phyloP scores from a whole-genome alignment of 1,284 basidiomycete genomes.

The Sanghuangporus baumii region DNA sequence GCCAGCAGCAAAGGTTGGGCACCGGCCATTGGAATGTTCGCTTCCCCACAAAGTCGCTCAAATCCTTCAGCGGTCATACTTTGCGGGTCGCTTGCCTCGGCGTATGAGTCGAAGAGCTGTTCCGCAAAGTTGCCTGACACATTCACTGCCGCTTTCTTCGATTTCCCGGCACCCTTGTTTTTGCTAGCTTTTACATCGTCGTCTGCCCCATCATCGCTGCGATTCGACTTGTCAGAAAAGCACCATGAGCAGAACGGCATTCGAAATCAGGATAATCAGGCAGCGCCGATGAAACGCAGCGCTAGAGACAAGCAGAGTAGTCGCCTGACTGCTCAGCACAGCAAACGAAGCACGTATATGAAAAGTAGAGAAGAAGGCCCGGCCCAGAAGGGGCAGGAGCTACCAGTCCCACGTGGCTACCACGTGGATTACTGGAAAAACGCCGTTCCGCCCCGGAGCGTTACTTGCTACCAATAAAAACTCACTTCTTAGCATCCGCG shows the following conservation, averaged over 20 bases:
- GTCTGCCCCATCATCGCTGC: slow-evolving; percentile 11
- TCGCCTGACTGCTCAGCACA: background rate
- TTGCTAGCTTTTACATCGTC: background rate
- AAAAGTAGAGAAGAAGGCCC: background rate
- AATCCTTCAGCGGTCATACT: slow-evolving; percentile 66
- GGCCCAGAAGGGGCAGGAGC: background rate
- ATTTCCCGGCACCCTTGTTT: background rate
- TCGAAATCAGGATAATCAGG: background rate
- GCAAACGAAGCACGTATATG: background rate
- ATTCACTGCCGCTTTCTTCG: background rate
- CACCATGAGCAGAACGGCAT: slow-evolving; percentile 15
- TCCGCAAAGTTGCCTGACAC: slow-evolving; percentile 27
- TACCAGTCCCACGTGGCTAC: slow-evolving; percentile 1
- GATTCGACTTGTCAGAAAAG: slow-evolving; percentile 13
- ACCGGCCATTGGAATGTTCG: slow-evolving; percentile 62
- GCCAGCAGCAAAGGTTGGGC: slow-evolving; percentile 62
- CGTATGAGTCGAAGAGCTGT: slow-evolving; percentile 56
- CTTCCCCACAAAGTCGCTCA: slow-evolving; percentile 57
- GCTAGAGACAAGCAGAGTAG: background rate
- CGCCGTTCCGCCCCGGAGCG: background rate
- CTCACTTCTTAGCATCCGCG: slow-evolving; percentile 3
- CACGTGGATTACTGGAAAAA: background rate
- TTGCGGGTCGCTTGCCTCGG: slow-evolving; percentile 50
- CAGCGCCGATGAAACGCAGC: background rate
- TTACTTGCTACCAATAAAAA: background rate